Conservation (phyloP, 345 rosid genomes). For the Hirschfeldia incana region DNA sequence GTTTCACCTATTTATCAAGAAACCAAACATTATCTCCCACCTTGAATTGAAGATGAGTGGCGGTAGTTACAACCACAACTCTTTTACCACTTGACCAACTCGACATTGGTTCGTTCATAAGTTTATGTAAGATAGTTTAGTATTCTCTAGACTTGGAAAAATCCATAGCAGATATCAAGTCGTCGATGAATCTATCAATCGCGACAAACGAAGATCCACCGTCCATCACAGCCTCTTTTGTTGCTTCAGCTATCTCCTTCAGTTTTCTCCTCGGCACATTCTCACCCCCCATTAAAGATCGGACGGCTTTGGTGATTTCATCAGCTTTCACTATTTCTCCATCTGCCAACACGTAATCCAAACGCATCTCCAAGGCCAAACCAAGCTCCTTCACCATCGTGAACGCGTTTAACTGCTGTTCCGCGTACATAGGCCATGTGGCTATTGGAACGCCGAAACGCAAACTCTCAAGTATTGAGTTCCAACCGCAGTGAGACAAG, state of each 20-base stretch:
- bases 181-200: conserved; percentile 1
- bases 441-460: conserved; percentile 38
- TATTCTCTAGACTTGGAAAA: neutral
- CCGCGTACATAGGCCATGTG: conserved; percentile 42
- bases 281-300: conserved; percentile 26
- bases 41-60: no score
- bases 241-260: conserved; percentile 26
- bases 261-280: conserved; percentile 31
- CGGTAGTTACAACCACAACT: no score
- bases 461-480: conserved; percentile 30
- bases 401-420: conserved; percentile 40
- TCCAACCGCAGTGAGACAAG: conserved; percentile 41
- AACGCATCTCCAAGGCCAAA: conserved; percentile 29
- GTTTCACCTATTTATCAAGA: no score
- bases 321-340: conserved; percentile 32
- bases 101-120: no score
- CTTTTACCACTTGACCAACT: no score
- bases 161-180: neutral
- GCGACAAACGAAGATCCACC: conserved; percentile 37
- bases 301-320: conserved; percentile 32
- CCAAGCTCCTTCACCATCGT: conserved; percentile 38
- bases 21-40: no score
- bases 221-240: conserved; percentile 25
- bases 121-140: neutral
- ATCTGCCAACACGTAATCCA: conserved; percentile 23